Evolutionary conservation across 2,329 filamentous ascomycete species (phyloP), one percentile per base, ranked within the genome.

Genomic region (Fusarium irregulare): DNA sequence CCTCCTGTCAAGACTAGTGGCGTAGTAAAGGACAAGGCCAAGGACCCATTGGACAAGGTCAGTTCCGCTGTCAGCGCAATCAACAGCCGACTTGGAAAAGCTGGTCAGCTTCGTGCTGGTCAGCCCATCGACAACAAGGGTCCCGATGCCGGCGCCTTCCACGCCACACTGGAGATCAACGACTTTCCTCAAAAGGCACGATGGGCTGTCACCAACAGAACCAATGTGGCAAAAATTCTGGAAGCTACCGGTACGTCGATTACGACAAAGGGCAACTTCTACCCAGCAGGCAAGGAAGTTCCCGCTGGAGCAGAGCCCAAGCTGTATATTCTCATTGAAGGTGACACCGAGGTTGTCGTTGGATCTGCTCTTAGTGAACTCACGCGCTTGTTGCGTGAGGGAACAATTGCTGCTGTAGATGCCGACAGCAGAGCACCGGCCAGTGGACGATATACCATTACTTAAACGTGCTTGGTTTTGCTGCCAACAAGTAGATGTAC

Each of bases 51-150:
- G 67, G 93, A 97, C 80, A 93, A 92, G 83, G 95, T 96, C 63
- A 92, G 92, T 64, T 93, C 92, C n/a, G 95, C 95, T 7, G 94
- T 96, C 73, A 93, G 91, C 73, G 92, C 91, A 79, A 97, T 99
- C 82, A 94, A 97, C 79, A 91, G 91, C 66, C 93, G 96, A 71
- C 87, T 99, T 41, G 95, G 93, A 76, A 93, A 93, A 74, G 93
- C 93, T 34, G 94, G 94, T 37, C 92, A 96, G 78, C 91, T 98
- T 75, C 92, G 96, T 64, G 92, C 93, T 6, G 96, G 96, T 16
- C 94, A 97, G 66, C 94, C 96, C 10, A 97, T 98, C 78, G 96
- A 99, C 83, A 99, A 99, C 83, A 98, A 98, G 81, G 96, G 96
- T 2, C 96, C 96, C 1, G 96, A 99, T 80, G 96, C 96, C 5